A percentile compares a stretch with the other conserved stretches of the same genome.
phyloP scores from a whole-genome alignment of 2,329 filamentous ascomycete genomes.

The Tolypocladium tundrense region DNA sequence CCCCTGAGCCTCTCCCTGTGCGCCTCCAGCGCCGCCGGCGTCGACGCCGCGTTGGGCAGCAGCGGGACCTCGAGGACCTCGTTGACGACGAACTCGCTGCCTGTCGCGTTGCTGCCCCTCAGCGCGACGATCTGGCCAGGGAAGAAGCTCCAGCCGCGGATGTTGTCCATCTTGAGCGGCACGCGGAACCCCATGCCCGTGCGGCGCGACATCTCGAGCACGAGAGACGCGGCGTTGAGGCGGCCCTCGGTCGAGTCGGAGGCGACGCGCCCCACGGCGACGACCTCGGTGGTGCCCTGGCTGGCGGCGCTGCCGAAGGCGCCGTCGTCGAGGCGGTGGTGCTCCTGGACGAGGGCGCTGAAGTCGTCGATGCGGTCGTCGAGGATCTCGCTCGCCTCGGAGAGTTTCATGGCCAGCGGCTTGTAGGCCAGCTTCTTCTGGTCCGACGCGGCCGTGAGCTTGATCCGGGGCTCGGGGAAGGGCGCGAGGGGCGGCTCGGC shows the following conservation, averaged over 20 bases:
- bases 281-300: constrained; percentile 75
- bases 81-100: constrained; percentile 69
- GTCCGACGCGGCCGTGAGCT: constrained; percentile 77
- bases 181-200: constrained; percentile 76
- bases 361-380: constrained; percentile 96
- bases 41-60: constrained; percentile 63
- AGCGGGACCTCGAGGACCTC: constrained; percentile 68
- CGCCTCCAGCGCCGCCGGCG: constrained; percentile 51
- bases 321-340: constrained; percentile 66
- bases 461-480: constrained; percentile 67
- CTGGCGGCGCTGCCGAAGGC: constrained; percentile 80
- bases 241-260: constrained; percentile 80
- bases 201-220: constrained; percentile 78
- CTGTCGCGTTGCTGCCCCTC: constrained; percentile 76
- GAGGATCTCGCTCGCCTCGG: constrained; percentile 82
- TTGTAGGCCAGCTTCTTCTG: constrained; percentile 87
- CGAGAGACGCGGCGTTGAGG: constrained; percentile 73
- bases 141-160: constrained; percentile 72
- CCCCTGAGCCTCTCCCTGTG: constrained; percentile 61
- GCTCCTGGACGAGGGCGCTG: constrained; percentile 57
- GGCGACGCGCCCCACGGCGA: constrained; percentile 85
- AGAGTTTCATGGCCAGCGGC: constrained; percentile 88
- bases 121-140: constrained; percentile 90
- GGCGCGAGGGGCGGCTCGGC: constrained; percentile 62
- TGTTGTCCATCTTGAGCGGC: constrained; percentile 62